Evolutionary conservation across 345 rosid genomes (phyloP).

Genomic region (Triadica sebifera): DNA sequence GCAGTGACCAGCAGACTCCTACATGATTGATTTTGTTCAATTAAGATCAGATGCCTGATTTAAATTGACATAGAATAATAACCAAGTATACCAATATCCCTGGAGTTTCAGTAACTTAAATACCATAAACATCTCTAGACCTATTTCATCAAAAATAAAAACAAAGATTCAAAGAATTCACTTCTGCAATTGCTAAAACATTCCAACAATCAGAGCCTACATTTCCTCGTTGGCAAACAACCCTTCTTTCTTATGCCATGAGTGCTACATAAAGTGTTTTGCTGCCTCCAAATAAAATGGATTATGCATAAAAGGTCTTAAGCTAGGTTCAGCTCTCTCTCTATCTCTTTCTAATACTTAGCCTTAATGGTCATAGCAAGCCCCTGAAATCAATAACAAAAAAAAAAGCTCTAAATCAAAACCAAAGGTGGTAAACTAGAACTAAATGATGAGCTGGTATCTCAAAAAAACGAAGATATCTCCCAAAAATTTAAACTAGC

Average conservation of each 20-base stretch:
- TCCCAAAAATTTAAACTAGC: not conserved
- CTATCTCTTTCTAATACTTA: not conserved
- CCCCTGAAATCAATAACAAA: not conserved
- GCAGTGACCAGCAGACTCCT: not conserved
- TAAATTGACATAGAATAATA: not conserved
- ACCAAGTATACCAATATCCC: not conserved
- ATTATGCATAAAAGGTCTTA: too few species aligned
- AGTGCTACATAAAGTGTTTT: too few species aligned
- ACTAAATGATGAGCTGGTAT: not conserved
- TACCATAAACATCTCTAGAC: not conserved
- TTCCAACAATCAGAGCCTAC: too few species aligned
- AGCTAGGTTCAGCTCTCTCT: not conserved
- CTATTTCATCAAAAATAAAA: not conserved
- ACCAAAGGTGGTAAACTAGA: not conserved
- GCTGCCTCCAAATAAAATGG: too few species aligned
- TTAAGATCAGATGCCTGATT: not conserved
- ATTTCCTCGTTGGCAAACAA: too few species aligned
- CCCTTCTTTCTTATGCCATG: too few species aligned
- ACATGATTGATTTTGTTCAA: not conserved
- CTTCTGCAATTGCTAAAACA: too few species aligned
- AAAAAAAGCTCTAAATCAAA: not conserved
- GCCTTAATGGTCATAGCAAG: not conserved
- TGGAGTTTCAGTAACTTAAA: not conserved
- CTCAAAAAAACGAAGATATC: not conserved
- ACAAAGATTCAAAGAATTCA: too few species aligned